Evolutionary conservation across 129 eudicot species (phyloP), one percentile per base, ranked within the genome.

Genomic region (Lactuca saligna): DNA sequence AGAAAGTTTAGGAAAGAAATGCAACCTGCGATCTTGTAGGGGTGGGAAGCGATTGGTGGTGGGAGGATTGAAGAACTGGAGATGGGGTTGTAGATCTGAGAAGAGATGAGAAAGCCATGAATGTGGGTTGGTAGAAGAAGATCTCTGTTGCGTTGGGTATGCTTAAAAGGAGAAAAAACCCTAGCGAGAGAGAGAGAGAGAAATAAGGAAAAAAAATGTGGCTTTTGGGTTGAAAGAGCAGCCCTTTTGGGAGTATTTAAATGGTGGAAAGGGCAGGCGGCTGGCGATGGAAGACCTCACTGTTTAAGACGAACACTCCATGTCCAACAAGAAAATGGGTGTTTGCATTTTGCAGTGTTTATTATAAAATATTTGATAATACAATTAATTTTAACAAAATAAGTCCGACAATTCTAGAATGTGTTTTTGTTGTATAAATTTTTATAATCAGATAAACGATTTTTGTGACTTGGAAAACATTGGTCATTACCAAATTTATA

Each of bases 31-130:
- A 76, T 42, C 65, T 66, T 35, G 78, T 49, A 17, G 69, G 80
- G 17, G 11, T 0, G 4, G 85, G 60, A 10, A 42, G 44, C 13
- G 76, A 54, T 38, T 50, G 79, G 8, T 50, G 79, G 8, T 75
- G 63, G 8, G 82, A 68, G 10, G 69, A 3, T 34, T 54, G 82
- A 62, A 49, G 57, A 57, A 16, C 63, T 59, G 70, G 53, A 41
- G 80, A 38, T 38, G 81, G 39, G 55, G 69, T 63, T 7, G 89
- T 58, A 63, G 95, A 82, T 82, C 87, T 64, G 68, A 76, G 57
- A 71, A 84, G 76, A 71, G 87, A 82, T 7, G 85, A 79, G 61
- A 71, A 59, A 4, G 90, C 90, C 95, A 82, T 79, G 75, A 61
- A 69, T 55, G 74, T 66, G 68, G 63, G 73, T 74, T 46, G 60